These are phyloP conservation scores for Apiospora marii DNA, from an alignment of 2,329 filamentous ascomycete genomes.

Conservation along the genomic window DNA sequence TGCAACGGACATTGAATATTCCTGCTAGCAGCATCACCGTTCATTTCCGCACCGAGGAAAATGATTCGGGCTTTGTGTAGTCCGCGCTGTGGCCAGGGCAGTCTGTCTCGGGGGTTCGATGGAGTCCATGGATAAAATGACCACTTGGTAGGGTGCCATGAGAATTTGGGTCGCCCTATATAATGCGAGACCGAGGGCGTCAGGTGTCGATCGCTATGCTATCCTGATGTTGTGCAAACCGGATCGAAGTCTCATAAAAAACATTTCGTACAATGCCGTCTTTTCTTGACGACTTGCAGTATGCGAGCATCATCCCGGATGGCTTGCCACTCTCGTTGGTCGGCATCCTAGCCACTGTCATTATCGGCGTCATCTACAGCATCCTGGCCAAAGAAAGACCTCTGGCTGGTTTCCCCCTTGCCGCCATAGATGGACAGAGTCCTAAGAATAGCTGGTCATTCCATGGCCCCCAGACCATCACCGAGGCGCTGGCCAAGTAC, in stretches of 20 bases:
- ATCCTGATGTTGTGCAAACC: neutral
- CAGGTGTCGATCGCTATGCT: neutral
- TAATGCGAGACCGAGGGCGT: neutral
- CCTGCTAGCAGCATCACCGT: neutral
- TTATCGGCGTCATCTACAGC: conserved; percentile 39
- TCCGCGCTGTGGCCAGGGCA: no score
- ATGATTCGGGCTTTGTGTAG: no score
- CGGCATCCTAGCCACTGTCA: conserved; percentile 37
- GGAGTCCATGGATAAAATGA: neutral
- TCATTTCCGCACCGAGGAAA: neutral
- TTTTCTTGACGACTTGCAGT: conserved; percentile 21
- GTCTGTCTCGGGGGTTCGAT: neutral
- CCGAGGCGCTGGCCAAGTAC: conserved; percentile 38
- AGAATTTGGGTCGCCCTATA: neutral
- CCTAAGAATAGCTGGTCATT: conserved; percentile 41
- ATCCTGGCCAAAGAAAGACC: conserved; percentile 38
- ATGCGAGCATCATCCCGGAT: conserved; percentile 36
- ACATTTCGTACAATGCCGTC: conserved; percentile 19
- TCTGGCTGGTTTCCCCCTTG: conserved; percentile 39
- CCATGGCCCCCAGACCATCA: conserved; percentile 36
- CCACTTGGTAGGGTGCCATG: neutral
- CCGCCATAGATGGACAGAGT: conserved; percentile 37
- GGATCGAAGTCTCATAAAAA: neutral
- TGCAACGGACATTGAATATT: neutral
- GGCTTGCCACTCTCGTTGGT: conserved; percentile 40